phyloP scores from a whole-genome alignment of 768 basidiomycete genomes.

The Lactarius deliciosus region DNA sequence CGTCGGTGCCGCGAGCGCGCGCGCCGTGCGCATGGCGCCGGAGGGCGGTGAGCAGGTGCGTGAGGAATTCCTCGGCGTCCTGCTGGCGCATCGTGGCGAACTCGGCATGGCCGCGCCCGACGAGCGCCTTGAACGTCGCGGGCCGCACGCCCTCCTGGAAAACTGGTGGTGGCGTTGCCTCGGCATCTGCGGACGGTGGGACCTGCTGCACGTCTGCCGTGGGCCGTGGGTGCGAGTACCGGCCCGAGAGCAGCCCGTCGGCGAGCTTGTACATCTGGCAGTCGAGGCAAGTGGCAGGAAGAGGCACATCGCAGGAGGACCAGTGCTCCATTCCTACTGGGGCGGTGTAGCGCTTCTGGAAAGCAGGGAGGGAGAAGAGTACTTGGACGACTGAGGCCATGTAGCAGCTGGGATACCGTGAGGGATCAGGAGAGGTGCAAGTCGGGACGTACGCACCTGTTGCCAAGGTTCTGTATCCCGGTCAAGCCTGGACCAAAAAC shows the following conservation, averaged over 20 bases:
- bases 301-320: conserved; percentile 55
- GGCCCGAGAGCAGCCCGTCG: conserved; percentile 89
- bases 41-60: conserved; percentile 72
- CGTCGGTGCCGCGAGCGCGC: conserved; percentile 34
- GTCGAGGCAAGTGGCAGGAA: conserved; percentile 86
- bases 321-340: conserved; percentile 51
- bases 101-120: conserved; percentile 91
- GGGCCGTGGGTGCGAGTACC: conserved; percentile 71
- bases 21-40: conserved; percentile 58
- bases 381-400: conserved; percentile 93
- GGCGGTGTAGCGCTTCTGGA: conserved; percentile 68
- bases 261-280: conserved; percentile 93
- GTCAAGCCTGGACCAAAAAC: conserved; percentile 88
- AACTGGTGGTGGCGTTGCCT: conserved; percentile 39
- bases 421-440: not conserved
- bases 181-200: conserved; percentile 25
- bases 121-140: conserved; percentile 78
- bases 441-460: conserved; percentile 51
- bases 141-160: conserved; percentile 89
- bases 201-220: conserved; percentile 30
- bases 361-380: conserved; percentile 76
- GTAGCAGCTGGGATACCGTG: conserved; percentile 69
- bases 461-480: conserved; percentile 89
- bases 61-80: conserved; percentile 93
- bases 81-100: conserved; percentile 97